Percentiles rank a stretch among this genome's conserved stretches.
phyloP scores from a whole-genome alignment of 306 rosid species.

The Neltuma alba region DNA sequence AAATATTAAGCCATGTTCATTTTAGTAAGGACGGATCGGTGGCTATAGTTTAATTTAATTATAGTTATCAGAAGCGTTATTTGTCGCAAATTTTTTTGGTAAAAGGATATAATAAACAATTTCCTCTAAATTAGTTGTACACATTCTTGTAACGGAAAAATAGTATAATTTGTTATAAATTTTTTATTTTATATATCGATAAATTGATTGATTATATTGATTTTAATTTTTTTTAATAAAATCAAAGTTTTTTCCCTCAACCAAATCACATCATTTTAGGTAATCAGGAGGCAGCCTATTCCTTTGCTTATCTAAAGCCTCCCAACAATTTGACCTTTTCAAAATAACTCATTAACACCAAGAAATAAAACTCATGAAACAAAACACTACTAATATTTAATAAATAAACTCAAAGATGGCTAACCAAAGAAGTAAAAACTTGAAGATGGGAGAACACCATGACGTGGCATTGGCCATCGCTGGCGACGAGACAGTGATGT shows the following conservation, averaged over 20 bases:
- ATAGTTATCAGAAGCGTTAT: background rate
- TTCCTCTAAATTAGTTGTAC: background rate
- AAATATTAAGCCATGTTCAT: background rate
- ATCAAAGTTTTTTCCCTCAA: background rate
- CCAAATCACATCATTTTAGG: background rate
- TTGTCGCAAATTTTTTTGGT: background rate
- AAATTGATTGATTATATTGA: background rate
- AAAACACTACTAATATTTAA: background rate
- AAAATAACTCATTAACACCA: background rate
- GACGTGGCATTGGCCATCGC: background rate
- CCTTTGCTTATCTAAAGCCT: background rate
- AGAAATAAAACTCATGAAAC: background rate
- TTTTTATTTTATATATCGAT: background rate
- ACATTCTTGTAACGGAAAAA: background rate
- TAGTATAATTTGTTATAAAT: background rate
- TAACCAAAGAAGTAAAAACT: no score
- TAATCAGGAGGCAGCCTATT: no score
- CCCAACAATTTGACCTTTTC: background rate
- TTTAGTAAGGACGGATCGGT: background rate
- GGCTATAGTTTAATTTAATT: background rate
- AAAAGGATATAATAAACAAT: background rate
- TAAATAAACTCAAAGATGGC: background rate
- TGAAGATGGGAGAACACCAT: background rate
- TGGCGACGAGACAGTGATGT: background rate
- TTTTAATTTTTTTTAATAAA: background rate